Percentiles rank a stretch among this genome's conserved stretches.
Conservation (phyloP, 176 grass and related monocot genomes). For the Oryza glaberrima region DNA sequence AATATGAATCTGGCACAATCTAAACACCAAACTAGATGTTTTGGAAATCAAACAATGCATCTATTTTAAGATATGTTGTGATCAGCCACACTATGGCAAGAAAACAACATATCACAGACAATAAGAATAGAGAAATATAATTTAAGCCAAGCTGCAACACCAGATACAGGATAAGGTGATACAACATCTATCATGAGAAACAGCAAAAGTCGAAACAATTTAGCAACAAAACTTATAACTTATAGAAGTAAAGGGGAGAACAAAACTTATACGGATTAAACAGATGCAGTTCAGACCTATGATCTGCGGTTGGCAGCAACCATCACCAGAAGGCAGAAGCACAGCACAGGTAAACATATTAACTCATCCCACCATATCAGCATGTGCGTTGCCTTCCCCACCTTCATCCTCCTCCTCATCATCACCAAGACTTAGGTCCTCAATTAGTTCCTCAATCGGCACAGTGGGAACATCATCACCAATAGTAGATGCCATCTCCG, state of each 20-base stretch:
- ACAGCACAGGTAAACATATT: background rate
- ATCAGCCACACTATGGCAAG: background rate
- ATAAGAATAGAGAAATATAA: background rate
- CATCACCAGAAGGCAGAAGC: background rate
- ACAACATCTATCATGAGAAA: constrained; percentile 13
- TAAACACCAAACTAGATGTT: background rate
- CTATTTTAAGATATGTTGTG: background rate
- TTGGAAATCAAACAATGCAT: background rate
- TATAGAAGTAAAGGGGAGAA: constrained; percentile 6
- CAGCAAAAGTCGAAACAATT: background rate
- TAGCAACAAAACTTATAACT: constrained; percentile 27
- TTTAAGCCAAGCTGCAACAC: background rate
- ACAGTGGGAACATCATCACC: constrained; percentile 75
- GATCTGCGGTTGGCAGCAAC: background rate
- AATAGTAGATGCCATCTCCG: constrained; percentile 78
- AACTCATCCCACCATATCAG: constrained; percentile 54
- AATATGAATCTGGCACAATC: background rate
- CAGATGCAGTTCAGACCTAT: constrained; percentile 29
- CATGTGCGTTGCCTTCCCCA: background rate
- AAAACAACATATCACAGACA: constrained; percentile 22
- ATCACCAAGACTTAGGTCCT: constrained; percentile 64
- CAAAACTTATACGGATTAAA: constrained; percentile 32
- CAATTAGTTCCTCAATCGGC: constrained; percentile 74
- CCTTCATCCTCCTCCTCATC: constrained; percentile 52
- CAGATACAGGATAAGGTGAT: background rate